Base-by-base conservation (phyloP, 2,329 filamentous ascomycete genomes). In the Coniochaeta pulveracea region DNA sequence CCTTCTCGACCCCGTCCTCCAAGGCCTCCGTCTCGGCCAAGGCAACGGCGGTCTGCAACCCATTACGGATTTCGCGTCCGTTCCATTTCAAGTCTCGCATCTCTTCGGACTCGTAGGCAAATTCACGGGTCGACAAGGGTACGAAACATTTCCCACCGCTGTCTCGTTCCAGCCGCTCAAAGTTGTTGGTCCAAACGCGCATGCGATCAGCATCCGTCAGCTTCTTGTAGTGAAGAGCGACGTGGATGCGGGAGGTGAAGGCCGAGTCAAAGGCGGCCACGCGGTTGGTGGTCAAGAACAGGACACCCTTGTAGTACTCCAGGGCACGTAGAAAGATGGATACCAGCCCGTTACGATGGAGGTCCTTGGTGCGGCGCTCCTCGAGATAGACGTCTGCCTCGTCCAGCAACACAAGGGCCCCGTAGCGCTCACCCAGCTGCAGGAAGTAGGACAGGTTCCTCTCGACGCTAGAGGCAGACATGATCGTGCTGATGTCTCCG, bases 351-450 rank as follows among this genome's bases (percentile, higher is more conserved):
- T 69, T 68, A 37, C 62, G 60, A 15, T 47, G 50, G 30, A 66
- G 56, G 43, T 68, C 61, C 18, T 44, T 50, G 15, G 55, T 45
- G 3, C 52, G 51, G 3, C 72, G 66, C 34, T 61, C 50, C 48
- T 74, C 68, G 7, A 77, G 63, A 49, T 72, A 76, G 12, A 75
- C 68, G 35, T 76, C 72, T 3, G 69, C 69, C 48, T 77, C 72
- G 45, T 76, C 71, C 4, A 76, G 56, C 3, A 76, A 57, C 6
- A 73, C 58, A 5, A 74, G 57, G 23, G 61, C 68, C 12, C 58
- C 60, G 50, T 63, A 71, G 6, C 59, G 61, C 47, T 63, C 61
- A 25, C 55, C 67, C 4, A 70, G 56, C 25, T 60, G 47, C 8
- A 71, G 54, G 49, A 65, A 66, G 49, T 64, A 64, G 36, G 56